Percentiles rank a stretch among this genome's conserved stretches.
Evolutionary conservation across 148 eudicot genomes (phyloP).

Genomic region (Diospyros lotus): DNA sequence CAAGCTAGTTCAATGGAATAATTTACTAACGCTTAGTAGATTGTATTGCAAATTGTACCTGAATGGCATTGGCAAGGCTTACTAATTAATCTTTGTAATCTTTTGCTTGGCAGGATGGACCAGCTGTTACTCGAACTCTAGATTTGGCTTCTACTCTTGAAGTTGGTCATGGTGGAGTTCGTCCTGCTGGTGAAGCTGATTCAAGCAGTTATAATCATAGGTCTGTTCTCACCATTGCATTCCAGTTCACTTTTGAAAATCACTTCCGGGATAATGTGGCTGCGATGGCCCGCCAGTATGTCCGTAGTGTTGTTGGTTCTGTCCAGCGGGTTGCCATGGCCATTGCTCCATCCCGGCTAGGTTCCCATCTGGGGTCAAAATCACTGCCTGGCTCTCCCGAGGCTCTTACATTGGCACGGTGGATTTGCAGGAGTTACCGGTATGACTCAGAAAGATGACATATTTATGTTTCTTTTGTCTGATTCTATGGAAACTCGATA

Average conservation of each 20-base stretch:
- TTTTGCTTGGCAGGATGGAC: conserved; percentile 27
- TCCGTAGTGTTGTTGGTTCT: conserved; percentile 52
- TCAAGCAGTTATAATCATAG: conserved; percentile 29
- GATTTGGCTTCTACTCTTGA: conserved; percentile 56
- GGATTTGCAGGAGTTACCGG: conserved; percentile 62
- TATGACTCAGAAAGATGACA: not conserved
- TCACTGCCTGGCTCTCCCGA: conserved; percentile 51
- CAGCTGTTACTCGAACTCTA: conserved; percentile 36
- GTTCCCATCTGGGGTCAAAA: conserved; percentile 31
- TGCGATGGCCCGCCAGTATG: conserved; percentile 67
- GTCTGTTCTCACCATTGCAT: conserved; percentile 56
- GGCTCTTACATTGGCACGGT: conserved; percentile 51
- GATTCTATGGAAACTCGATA: no score
- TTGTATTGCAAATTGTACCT: not conserved
- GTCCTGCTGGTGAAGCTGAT: conserved; percentile 30
- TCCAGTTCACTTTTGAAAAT: conserved; percentile 57
- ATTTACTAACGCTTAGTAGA: not conserved
- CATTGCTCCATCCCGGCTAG: conserved; percentile 39
- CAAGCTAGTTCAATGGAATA: not conserved
- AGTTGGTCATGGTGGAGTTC: conserved; percentile 32
- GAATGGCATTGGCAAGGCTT: not conserved
- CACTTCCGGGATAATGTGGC: conserved; percentile 48
- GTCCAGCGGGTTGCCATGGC: conserved; percentile 67
- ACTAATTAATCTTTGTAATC: not conserved
- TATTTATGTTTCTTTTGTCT: not conserved